Base-by-base conservation (phyloP, 164 flowering plant species). In the Macadamia tetraphylla region DNA sequence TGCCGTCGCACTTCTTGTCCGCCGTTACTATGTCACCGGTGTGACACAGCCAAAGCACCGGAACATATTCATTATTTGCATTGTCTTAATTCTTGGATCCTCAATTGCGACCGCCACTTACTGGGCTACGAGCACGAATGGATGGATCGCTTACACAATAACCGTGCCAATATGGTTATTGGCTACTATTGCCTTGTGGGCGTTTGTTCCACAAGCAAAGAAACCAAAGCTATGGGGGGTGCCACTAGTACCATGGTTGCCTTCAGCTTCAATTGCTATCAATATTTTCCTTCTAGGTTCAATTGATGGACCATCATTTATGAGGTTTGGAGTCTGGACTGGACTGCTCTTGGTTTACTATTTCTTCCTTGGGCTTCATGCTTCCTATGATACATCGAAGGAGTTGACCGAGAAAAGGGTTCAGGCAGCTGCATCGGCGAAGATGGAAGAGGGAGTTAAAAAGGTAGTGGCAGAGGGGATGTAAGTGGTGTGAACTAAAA, bases 241-340 rank as follows among this genome's bases (percentile, higher is more conserved):
- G 9, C 92, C 89, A 4, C 58, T 35, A 5, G 40, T 35, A 5
- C 40, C 40, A 35, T 35, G 40, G 40, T 35, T 35, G 40, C 40
- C 40, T 83, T 85, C 90, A 0, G 71, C 75, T 0, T 78, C 80
- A 0, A 81, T 88, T 1, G 78, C 79, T 4, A 76, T 85, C 43
- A 88, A 88, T 67, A 62, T 86, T 4, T 88, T 88, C 73, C 71
- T 88, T 23, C 63, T 88, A 23, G 88, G 90, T 0, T 86, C 92
- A 4, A 73, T 88, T 1, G 87, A 83, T 58, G 56, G 42, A 46
- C 70, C 44, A 8, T 85, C 92, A 1, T 88, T 80, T 64, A 32
- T 68, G 40, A 79, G 92, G 68, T 88, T 88, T 44, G 81, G 63
- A 0, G 61, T 77, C 1, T 86, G 92, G 86, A 76, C 84, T 0